A percentile compares a stretch with the other conserved stretches of the same genome.
phyloP scores from a whole-genome alignment of 2,329 filamentous ascomycete species.

The Epicoccum sorghinum region DNA sequence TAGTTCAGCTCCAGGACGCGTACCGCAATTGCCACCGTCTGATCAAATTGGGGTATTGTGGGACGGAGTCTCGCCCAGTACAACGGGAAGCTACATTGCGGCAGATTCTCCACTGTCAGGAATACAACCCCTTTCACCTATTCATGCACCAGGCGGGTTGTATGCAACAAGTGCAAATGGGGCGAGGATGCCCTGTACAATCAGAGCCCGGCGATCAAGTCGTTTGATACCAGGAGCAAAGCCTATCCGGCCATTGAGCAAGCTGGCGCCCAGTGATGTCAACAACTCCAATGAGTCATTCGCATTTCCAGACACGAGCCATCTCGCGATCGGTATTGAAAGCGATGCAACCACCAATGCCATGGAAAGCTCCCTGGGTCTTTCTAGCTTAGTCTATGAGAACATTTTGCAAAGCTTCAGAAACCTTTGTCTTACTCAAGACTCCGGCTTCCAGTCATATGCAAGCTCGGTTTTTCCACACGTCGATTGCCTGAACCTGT shows the following conservation, averaged over 20 bases:
- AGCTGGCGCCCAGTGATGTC: background rate
- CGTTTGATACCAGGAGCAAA: conserved; percentile 6
- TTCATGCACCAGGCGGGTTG: conserved; percentile 8
- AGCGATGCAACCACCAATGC: background rate
- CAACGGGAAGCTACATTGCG: background rate
- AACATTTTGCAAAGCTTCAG: background rate
- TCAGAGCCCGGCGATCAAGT: background rate
- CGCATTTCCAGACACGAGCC: conserved; percentile 2
- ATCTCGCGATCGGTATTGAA: conserved; percentile 1
- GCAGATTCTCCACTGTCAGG: conserved; percentile 1
- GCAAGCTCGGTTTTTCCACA: background rate
- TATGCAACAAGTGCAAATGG: conserved; percentile 17
- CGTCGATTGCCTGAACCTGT: conserved; percentile 22
- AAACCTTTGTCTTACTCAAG: conserved; percentile 4
- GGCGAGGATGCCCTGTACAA: conserved; percentile 16
- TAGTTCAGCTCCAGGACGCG: background rate
- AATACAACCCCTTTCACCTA: conserved; percentile 5
- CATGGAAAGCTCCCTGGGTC: background rate
- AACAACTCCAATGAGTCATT: background rate
- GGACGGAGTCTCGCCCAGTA: background rate
- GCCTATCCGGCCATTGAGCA: conserved; percentile 1
- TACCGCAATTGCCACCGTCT: background rate
- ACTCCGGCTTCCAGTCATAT: background rate
- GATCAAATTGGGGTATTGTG: background rate
- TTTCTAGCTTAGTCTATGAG: conserved; percentile 1